Evolutionary conservation across 73 alveolate species (phyloP), one percentile per base, ranked within the genome.

Genomic region (Diophrys sp.): DNA sequence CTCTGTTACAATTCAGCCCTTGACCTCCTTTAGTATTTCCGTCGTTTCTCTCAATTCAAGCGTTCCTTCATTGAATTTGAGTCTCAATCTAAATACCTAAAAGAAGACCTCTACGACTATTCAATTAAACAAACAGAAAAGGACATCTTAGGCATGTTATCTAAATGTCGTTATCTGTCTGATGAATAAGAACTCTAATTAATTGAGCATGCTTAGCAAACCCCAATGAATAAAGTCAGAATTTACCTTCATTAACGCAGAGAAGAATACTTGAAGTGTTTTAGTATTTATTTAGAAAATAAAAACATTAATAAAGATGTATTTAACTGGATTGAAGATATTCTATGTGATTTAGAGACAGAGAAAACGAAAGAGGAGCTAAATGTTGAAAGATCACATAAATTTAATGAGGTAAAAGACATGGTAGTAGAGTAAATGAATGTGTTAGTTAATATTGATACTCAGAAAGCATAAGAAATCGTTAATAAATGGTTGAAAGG

Each of bases 241-340:
- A 77, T 82, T n/a, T 33, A 30, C 29, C 57, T 82, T 18, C 79
- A 74, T 24, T 24, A 82, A 25, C 24, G 32, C 23, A 70, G 55
- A 11, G 53, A 74, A 55, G 77, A 82, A 34, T 75, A 82, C 66
- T 33, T 56, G 27, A 56, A 75, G 31, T 82, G 90, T 75, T 27
- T 82, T 31, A 23, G 27, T 1, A 30, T 66, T 56, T 82, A 24
- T 53, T 74, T 82, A 26, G 34, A 31, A 33, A 14, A 34, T n/a
- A 82, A 82, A 2, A 75, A 79, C 29, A 57, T 74, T 23, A 29
- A 75, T 25, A 75, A 74, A 27, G 90, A 82, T 23, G 77, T 82
- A 1, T 82, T 82, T 69, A 0, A 2, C 1, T 82, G 90, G 90
- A 57, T 74, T 0, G 26, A 26, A 26, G 89, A 81, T 2, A 55